These are phyloP conservation scores for Mycosphaerella arachidis DNA, from an alignment of 2,329 filamentous ascomycete species.

Conservation along the genomic window DNA sequence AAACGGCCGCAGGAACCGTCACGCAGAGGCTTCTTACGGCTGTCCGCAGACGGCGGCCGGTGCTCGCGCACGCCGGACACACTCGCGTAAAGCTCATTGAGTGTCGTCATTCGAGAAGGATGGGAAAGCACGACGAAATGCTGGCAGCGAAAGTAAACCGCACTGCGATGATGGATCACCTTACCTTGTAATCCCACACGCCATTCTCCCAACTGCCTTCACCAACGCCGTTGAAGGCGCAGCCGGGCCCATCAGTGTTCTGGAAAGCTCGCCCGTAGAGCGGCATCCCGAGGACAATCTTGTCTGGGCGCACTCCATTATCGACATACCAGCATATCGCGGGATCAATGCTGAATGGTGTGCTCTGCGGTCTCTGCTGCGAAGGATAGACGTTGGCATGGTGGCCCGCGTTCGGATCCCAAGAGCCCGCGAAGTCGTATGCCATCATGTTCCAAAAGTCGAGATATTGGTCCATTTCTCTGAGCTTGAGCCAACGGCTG, in stretches of 20 bases:
- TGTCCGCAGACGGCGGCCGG: background rate
- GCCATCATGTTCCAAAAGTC: slow-evolving; percentile 52
- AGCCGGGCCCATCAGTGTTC: slow-evolving; percentile 69
- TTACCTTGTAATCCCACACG: slow-evolving; percentile 76
- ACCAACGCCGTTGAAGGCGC: slow-evolving; percentile 66
- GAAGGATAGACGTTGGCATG: slow-evolving; percentile 72
- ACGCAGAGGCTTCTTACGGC: slow-evolving; percentile 10
- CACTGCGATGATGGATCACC: background rate
- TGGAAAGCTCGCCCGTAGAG: slow-evolving; percentile 84
- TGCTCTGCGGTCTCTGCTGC: slow-evolving; percentile 54
- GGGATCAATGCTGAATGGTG: slow-evolving; percentile 71
- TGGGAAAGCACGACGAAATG: background rate
- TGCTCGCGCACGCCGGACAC: background rate
- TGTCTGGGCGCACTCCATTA: slow-evolving; percentile 57
- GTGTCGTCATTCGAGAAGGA: slow-evolving; percentile 47
- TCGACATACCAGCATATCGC: slow-evolving; percentile 68
- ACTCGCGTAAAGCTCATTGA: slow-evolving; percentile 16
- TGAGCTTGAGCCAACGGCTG: slow-evolving; percentile 39
- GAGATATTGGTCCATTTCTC: slow-evolving; percentile 39
- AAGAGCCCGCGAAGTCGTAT: slow-evolving; percentile 65
- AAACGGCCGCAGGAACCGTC: slow-evolving; percentile 13
- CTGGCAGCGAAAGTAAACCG: no score
- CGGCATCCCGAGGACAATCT: slow-evolving; percentile 87
- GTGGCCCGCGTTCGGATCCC: slow-evolving; percentile 69
- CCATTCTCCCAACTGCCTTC: slow-evolving; percentile 79